Percentiles rank a stretch among this genome's conserved stretches.
phyloP scores from a whole-genome alignment of 352 stramenopile species.

The Pythium myriotylum region DNA sequence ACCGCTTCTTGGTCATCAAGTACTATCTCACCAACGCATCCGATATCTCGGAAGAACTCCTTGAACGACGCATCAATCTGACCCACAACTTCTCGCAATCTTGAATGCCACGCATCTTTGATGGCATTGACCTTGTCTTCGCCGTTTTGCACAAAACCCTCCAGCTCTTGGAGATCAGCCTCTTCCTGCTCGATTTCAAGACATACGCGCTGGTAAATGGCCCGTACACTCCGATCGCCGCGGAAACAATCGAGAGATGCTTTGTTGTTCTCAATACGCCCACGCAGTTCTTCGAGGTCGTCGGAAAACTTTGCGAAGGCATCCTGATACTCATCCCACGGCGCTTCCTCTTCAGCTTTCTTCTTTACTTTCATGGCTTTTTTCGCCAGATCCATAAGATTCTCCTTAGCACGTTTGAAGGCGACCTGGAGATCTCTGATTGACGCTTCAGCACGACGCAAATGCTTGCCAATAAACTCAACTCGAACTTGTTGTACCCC shows the following conservation, averaged over 20 bases:
- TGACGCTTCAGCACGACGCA: conserved; percentile 53
- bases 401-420: conserved; percentile 66
- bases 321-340: conserved; percentile 66
- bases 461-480: conserved; percentile 60
- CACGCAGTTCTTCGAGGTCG: conserved; percentile 75
- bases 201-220: conserved; percentile 70
- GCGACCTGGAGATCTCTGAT: conserved; percentile 61
- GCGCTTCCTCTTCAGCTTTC: conserved; percentile 65
- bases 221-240: conserved; percentile 71
- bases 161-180: conserved; percentile 51
- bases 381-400: conserved; percentile 57
- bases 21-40: conserved; percentile 83
- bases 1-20: conserved; percentile 77
- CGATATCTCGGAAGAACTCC: conserved; percentile 86
- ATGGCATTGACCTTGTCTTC: conserved; percentile 75
- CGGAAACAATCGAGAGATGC: conserved; percentile 80
- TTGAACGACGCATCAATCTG: conserved; percentile 85
- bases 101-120: conserved; percentile 72
- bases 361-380: conserved; percentile 72
- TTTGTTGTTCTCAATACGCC: conserved; percentile 86
- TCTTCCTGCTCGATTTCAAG: conserved; percentile 74
- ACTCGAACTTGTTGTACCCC: conserved; percentile 70
- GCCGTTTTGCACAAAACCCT: conserved; percentile 61
- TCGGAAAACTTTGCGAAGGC: conserved; percentile 66
- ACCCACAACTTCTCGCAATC: conserved; percentile 70